Percentiles rank a stretch among this genome's conserved stretches.
Conservation (phyloP, 2,329 filamentous ascomycete species). For the Cytospora leucostoma region DNA sequence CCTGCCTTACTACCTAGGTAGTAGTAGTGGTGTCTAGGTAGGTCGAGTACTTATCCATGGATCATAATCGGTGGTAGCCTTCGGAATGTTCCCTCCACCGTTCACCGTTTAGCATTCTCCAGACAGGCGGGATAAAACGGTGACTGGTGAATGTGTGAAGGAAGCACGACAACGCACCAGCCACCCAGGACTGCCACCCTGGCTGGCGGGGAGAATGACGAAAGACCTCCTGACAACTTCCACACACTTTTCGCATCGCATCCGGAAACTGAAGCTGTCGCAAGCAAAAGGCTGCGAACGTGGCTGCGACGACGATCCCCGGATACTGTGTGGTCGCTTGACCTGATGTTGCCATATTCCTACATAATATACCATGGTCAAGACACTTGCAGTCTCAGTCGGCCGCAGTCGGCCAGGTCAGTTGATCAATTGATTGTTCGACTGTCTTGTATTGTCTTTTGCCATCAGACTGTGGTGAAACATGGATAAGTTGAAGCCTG, state of each 20-base stretch:
- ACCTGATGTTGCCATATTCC: neutral
- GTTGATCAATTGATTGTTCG: neutral
- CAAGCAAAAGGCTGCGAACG: neutral
- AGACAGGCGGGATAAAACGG: constrained; percentile 5
- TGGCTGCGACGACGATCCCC: neutral
- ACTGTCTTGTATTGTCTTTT: neutral
- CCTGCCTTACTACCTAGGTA: neutral
- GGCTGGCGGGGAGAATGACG: constrained; percentile 6
- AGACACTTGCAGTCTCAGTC: neutral
- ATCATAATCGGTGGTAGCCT: no score
- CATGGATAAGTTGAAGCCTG: neutral
- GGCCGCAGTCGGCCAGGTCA: neutral
- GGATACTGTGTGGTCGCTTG: neutral
- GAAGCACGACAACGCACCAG: constrained; percentile 13
- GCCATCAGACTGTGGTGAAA: neutral
- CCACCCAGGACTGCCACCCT: neutral
- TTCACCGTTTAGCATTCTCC: neutral
- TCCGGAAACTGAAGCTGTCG: constrained; percentile 17
- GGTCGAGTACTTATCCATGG: no score
- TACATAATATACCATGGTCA: no score
- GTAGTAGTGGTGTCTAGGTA: no score
- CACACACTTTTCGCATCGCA: constrained; percentile 11
- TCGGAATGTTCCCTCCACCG: no score
- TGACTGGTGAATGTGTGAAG: neutral
- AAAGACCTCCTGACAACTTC: constrained; percentile 8